phyloP scores from a whole-genome alignment of 371 early-diverging fungal genomes.

The Apophysomyces elegans region DNA sequence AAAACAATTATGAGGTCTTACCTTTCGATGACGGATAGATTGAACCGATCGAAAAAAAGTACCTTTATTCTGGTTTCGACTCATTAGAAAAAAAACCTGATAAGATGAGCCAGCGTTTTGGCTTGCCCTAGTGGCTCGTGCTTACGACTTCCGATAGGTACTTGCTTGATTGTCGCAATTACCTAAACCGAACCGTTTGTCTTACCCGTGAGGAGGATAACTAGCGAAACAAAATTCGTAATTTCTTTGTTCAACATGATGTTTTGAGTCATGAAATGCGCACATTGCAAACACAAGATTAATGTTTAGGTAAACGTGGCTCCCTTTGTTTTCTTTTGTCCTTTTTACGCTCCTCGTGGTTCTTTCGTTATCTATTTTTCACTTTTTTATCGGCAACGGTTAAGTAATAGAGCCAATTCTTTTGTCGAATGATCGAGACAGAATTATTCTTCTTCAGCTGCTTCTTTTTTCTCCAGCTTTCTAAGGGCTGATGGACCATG shows the following conservation, averaged over 20 bases:
- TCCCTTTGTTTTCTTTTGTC: background rate
- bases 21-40: background rate
- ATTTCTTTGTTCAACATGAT: background rate
- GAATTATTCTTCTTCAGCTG: no score
- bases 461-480: no score
- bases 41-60: background rate
- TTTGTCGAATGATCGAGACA: no score
- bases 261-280: background rate
- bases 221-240: slow-evolving; percentile 4
- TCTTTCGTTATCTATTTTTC: background rate
- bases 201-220: background rate
- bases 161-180: slow-evolving; percentile 1
- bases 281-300: background rate
- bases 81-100: no score
- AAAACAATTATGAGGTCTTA: background rate
- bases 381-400: no score
- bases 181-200: slow-evolving; percentile 3
- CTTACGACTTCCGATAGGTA: slow-evolving; percentile 5
- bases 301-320: slow-evolving; percentile 2
- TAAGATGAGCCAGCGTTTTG: background rate
- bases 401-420: no score
- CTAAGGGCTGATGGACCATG: no score
- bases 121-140: slow-evolving; percentile 6
- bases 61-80: background rate
- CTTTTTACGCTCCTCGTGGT: background rate